These are phyloP conservation scores for Hortaea werneckii DNA, from an alignment of 2,329 filamentous ascomycete species.

Conservation along the genomic window DNA sequence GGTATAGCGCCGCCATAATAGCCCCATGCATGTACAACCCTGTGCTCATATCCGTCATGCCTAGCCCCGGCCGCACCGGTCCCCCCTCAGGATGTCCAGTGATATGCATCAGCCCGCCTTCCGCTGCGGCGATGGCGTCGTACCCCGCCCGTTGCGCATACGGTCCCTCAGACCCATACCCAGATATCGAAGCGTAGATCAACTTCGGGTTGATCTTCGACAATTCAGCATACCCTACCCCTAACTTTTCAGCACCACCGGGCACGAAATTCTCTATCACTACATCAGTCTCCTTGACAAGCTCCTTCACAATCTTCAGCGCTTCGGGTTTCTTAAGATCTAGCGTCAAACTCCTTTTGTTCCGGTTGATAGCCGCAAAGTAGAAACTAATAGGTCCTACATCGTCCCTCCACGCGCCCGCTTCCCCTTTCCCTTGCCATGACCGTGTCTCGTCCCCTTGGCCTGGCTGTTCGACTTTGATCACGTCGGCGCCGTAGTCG, in stretches of 20 bases:
- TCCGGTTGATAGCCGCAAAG: constrained; percentile 36
- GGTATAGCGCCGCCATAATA: constrained; percentile 33
- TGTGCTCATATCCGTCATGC: constrained; percentile 36
- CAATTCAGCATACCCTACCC: constrained; percentile 32
- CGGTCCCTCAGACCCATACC: constrained; percentile 34
- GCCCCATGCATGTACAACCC: constrained; percentile 38
- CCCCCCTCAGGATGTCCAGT: constrained; percentile 33
- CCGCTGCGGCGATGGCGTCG: constrained; percentile 36
- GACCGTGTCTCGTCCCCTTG: constrained; percentile 19
- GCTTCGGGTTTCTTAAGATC: constrained; percentile 31
- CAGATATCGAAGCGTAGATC: constrained; percentile 36
- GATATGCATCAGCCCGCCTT: constrained; percentile 35
- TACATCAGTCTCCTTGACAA: constrained; percentile 31
- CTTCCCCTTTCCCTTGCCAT: constrained; percentile 17
- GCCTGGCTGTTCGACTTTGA: constrained; percentile 21
- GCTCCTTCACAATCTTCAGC: constrained; percentile 23
- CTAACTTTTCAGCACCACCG: constrained; percentile 32
- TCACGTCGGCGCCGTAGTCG: constrained; percentile 23
- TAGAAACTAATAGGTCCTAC: constrained; percentile 24
- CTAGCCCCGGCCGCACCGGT: constrained; percentile 34
- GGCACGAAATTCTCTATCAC: constrained; percentile 37
- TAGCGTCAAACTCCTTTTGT: constrained; percentile 33
- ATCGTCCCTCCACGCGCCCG: constrained; percentile 15
- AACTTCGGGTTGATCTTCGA: constrained; percentile 28
- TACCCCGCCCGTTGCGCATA: constrained; percentile 35